A percentile compares a stretch with the other conserved stretches of the same genome.
Evolutionary conservation across 495 filamentous ascomycete species (phyloP).

Genomic region (Penicillium bovifimosum): DNA sequence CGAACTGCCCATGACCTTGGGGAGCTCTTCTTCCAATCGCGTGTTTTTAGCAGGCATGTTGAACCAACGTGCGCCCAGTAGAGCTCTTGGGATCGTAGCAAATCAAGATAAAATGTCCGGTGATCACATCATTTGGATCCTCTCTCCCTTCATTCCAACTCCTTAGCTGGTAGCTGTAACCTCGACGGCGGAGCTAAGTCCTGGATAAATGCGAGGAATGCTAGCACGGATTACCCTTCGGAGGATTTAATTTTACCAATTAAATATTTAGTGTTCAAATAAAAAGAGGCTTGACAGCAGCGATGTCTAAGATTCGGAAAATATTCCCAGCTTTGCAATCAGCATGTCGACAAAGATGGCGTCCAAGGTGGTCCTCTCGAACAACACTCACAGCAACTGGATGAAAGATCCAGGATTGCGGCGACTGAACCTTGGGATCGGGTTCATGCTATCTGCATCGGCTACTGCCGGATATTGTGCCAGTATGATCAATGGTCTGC

Average conservation of each 20-base stretch:
- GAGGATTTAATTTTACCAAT: slow-evolving; percentile 3
- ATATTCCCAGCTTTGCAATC: not conserved
- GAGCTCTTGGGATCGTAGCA: not conserved
- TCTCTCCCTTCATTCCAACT: slow-evolving; percentile 19
- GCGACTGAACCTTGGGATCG: slow-evolving; percentile 23
- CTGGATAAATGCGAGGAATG: slow-evolving; percentile 15
- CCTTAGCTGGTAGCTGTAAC: slow-evolving; percentile 10
- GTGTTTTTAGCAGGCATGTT: slow-evolving; percentile 3
- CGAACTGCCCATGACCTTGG: not conserved
- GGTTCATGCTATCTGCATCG: slow-evolving; percentile 24
- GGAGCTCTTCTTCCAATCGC: slow-evolving; percentile 2
- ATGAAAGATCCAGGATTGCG: slow-evolving; percentile 17
- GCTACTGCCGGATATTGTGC: slow-evolving; percentile 26
- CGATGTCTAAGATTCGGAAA: not conserved
- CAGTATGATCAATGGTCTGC: slow-evolving; percentile 27
- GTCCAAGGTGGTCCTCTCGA: slow-evolving; percentile 1
- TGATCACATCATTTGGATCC: slow-evolving; percentile 13
- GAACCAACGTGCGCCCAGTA: not conserved
- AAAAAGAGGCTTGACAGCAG: slow-evolving; percentile 8
- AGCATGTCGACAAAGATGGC: not conserved
- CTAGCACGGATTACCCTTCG: slow-evolving; percentile 10
- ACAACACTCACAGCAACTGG: slow-evolving; percentile 13
- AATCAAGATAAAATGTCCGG: slow-evolving; percentile 1
- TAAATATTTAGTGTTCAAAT: slow-evolving; percentile 4
- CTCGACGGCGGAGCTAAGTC: slow-evolving; percentile 7